Evolutionary conservation across 352 stramenopile genomes (phyloP), one percentile per base, ranked within the genome.

Genomic region (Phytophthora colocasiae): DNA sequence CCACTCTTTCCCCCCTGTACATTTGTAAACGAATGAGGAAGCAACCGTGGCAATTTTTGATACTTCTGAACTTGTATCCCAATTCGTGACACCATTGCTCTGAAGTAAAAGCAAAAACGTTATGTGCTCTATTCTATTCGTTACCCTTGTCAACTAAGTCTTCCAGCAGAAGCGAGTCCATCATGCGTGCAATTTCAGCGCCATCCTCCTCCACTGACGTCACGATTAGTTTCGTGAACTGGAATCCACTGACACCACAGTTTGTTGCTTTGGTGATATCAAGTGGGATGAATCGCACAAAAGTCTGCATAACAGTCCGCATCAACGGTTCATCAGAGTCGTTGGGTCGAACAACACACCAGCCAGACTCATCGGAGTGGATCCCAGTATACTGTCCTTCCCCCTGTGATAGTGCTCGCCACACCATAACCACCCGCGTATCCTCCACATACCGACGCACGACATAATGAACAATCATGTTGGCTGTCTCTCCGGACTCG

Each of bases 331-430:
- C 50, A 9, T 58, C 50, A 56, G 62, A 19, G 50, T 65, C 14
- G 68, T 58, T 58, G 15, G 58, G 59, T 9, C 71, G 71, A 5
- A 83, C 67, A 6, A 86, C 56, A 27, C 73, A 77, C 81, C 81
- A 87, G 0, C 78, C 78, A 0, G 76, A 87, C 24, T 90, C 78
- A 44, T 89, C 78, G 24, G 78, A 86, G 52, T 75, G 77, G 48
- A 86, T 74, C 0, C 71, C 73, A 43, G 55, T 66, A 36, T 73
- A 66, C 24, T 62, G 43, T 1, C 69, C 57, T 46, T 74, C 69
- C 12, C 76, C 74, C 27, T 87, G 65, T 0, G 69, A 75, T 22
- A 82, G 50, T 1, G 66, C 66, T n/a, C 78, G 77, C 81, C 81
- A 90, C 29, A 88, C 77, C 4, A 87, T 27, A 57, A 87, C 73